These are phyloP conservation scores for Aphanomyces euteiches DNA, from an alignment of 352 stramenopile genomes.

Conservation along the genomic window DNA sequence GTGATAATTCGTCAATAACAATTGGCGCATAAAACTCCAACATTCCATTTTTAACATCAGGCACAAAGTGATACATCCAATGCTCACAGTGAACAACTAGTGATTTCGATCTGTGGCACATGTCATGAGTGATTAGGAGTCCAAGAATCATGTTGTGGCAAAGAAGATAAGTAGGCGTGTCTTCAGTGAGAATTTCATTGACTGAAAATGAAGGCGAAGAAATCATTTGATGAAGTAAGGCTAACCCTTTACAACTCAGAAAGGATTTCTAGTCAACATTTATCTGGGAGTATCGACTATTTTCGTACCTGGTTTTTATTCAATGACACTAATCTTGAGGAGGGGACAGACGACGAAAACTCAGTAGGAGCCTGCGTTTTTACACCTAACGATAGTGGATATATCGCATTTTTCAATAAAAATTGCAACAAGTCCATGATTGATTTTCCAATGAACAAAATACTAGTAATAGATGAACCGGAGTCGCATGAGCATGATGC, in stretches of 20 bases:
- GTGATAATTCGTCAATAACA: conserved; percentile 1
- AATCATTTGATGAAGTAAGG: conserved; percentile 19
- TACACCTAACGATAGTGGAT: too few species aligned
- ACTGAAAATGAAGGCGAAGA: neutral
- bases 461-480: too few species aligned
- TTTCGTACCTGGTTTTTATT: conserved; percentile 21
- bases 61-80: conserved; percentile 6
- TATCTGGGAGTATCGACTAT: neutral
- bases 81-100: conserved; percentile 21
- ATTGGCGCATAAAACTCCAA: conserved; percentile 1
- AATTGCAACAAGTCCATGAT: neutral
- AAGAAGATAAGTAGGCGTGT: neutral
- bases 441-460: too few species aligned
- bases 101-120: neutral
- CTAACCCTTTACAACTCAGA: conserved; percentile 20
- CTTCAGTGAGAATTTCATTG: neutral
- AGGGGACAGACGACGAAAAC: conserved; percentile 7
- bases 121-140: conserved; percentile 15
- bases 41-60: conserved; percentile 1
- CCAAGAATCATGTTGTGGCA: conserved; percentile 6
- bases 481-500: neutral
- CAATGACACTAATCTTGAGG: neutral
- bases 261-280: conserved; percentile 26
- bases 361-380: neutral
- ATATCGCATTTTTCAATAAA: neutral